Percentiles rank a stretch among this genome's conserved stretches.
phyloP scores from a whole-genome alignment of 164 flowering plant genomes.

The Warburgia ugandensis region DNA sequence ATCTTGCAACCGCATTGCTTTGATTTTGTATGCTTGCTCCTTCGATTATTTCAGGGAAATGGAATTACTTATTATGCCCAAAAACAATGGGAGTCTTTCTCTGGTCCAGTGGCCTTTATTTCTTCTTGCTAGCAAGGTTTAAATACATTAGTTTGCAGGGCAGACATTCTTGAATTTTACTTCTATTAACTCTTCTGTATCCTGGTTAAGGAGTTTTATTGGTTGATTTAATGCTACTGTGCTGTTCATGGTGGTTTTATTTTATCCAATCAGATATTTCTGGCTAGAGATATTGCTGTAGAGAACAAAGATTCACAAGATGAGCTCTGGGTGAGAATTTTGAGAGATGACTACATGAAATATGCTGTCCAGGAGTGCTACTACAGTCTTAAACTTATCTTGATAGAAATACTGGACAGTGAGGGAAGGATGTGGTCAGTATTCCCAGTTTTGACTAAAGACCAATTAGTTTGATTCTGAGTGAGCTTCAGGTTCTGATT shows the following conservation, averaged over 20 bases:
- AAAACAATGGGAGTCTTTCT: conserved; percentile 60
- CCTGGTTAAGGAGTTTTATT: too few relatives aligned
- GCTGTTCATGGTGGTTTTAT: neutral
- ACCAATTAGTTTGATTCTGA: too few relatives aligned
- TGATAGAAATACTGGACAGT: conserved; percentile 58
- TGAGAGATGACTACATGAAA: conserved; percentile 89
- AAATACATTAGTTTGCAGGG: too few relatives aligned
- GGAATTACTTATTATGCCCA: conserved; percentile 92
- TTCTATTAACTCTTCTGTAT: too few relatives aligned
- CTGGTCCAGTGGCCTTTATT: conserved; percentile 97
- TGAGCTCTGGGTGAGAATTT: conserved; percentile 80
- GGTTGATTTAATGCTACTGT: neutral
- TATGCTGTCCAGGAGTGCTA: conserved; percentile 93
- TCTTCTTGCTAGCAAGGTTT: conserved; percentile 96
- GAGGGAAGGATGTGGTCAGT: conserved; percentile 82
- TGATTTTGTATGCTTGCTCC: too few relatives aligned
- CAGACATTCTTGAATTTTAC: too few relatives aligned
- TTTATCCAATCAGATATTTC: conserved; percentile 45
- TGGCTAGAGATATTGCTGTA: conserved; percentile 86
- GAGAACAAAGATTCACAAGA: conserved; percentile 71
- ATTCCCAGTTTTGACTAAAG: too few relatives aligned
- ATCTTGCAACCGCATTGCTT: too few relatives aligned
- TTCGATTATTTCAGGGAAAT: conserved; percentile 46
- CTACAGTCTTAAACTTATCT: conserved; percentile 39
- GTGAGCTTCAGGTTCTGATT: too few relatives aligned